Conservation (phyloP, 2,329 filamentous ascomycete species). For the Verticillium zaregamsianum region DNA sequence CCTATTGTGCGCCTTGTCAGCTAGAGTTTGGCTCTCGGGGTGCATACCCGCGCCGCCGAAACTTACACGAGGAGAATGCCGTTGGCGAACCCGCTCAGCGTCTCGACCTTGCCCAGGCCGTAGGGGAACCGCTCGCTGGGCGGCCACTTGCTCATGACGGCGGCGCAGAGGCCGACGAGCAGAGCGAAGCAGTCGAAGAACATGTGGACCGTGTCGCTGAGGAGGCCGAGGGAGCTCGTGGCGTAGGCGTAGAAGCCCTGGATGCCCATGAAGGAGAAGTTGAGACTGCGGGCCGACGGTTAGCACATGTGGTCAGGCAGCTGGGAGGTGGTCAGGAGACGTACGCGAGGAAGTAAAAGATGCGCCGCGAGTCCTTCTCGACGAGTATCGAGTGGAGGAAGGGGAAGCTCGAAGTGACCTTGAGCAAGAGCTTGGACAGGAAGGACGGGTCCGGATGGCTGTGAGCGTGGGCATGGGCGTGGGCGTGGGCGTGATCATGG, state of each 20-base stretch:
- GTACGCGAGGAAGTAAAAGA: conserved; percentile 95
- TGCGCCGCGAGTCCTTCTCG: conserved; percentile 88
- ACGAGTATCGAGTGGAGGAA: conserved; percentile 80
- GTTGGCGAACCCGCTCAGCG: conserved; percentile 92
- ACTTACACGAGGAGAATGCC: conserved; percentile 86
- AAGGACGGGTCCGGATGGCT: conserved; percentile 51
- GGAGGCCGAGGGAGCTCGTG: conserved; percentile 88
- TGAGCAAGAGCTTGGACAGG: conserved; percentile 71
- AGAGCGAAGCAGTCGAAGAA: conserved; percentile 96
- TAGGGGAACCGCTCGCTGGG: conserved; percentile 86
- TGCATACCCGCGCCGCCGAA: not conserved
- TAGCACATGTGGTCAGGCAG: conserved; percentile 5
- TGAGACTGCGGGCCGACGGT: conserved; percentile 56
- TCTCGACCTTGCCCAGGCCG: conserved; percentile 95
- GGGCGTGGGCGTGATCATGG: conserved; percentile 19
- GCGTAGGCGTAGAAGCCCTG: conserved; percentile 93
- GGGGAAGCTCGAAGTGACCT: conserved; percentile 65
- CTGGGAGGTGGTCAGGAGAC: conserved; percentile 20
- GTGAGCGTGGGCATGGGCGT: conserved; percentile 24
- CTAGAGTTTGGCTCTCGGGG: not conserved
- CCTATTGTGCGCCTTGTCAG: conserved; percentile 34
- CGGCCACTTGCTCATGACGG: conserved; percentile 96
- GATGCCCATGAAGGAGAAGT: conserved; percentile 91
- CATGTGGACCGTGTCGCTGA: conserved; percentile 99
- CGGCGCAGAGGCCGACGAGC: conserved; percentile 82